phyloP scores from a whole-genome alignment of 768 basidiomycete genomes.

The Lentinus brumalis region DNA sequence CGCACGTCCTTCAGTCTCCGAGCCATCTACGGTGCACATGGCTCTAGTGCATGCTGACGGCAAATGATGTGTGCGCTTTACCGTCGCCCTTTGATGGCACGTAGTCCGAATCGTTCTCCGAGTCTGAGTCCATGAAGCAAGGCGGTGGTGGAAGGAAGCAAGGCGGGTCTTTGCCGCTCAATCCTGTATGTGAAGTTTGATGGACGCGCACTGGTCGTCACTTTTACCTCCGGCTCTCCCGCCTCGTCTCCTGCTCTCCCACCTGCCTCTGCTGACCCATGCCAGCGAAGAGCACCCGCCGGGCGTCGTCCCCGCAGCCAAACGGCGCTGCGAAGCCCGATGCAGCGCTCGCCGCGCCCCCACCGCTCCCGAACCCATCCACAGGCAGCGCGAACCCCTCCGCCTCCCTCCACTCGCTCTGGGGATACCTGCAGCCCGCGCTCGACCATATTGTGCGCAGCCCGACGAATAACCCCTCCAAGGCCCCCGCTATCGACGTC shows the following conservation, averaged over 20 bases:
- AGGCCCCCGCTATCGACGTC: conserved; percentile 72
- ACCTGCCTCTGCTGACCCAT: conserved; percentile 1
- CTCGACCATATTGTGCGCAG: conserved; percentile 76
- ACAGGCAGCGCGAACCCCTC: conserved; percentile 67
- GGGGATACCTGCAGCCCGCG: conserved; percentile 76
- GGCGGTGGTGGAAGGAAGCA: conserved; percentile 9
- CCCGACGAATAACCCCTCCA: conserved; percentile 58
- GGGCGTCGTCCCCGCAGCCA: neutral
- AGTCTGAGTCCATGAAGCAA: conserved; percentile 48
- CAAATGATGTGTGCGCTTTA: conserved; percentile 20
- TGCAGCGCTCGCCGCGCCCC: conserved; percentile 11
- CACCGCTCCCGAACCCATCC: conserved; percentile 32
- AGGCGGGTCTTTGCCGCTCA: conserved; percentile 6
- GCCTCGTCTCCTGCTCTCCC: neutral
- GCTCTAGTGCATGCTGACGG: neutral
- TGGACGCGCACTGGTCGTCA: conserved; percentile 13
- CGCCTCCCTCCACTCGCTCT: conserved; percentile 68
- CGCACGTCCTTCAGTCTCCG: conserved; percentile 2
- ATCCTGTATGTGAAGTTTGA: conserved; percentile 14
- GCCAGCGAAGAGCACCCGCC: conserved; percentile 10
- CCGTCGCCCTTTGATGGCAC: conserved; percentile 52
- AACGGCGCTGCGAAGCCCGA: conserved; percentile 6
- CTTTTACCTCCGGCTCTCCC: conserved; percentile 7
- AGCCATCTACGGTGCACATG: neutral
- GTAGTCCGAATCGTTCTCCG: conserved; percentile 74